Evolutionary conservation across 495 filamentous ascomycete genomes (phyloP).

Genomic region (Pyrenula massariospora): DNA sequence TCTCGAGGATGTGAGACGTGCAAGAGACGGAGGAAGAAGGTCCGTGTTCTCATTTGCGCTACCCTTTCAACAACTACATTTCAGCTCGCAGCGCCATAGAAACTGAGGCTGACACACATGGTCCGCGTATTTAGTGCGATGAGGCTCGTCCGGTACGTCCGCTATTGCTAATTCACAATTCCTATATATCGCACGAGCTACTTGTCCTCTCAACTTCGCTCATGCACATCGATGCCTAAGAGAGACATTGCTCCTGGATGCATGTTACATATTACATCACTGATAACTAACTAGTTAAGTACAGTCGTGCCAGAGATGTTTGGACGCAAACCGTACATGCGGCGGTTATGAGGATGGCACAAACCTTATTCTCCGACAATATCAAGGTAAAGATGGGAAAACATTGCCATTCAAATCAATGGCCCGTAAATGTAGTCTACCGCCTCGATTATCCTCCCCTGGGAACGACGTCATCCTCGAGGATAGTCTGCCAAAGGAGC

Average conservation of each 20-base stretch:
- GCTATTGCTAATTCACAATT: not conserved
- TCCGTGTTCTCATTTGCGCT: constrained; percentile 1
- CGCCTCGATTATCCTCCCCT: constrained; percentile 7
- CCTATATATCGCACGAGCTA: too few relatives aligned
- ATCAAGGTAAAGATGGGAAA: constrained; percentile 4
- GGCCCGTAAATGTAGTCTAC: constrained; percentile 19
- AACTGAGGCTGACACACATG: too few relatives aligned
- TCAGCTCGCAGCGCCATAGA: too few relatives aligned
- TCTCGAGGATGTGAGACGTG: constrained; percentile 21
- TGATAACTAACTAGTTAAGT: too few relatives aligned
- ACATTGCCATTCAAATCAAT: constrained; percentile 6
- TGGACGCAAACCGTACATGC: constrained; percentile 16
- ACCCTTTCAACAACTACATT: not conserved
- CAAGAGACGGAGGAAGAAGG: constrained; percentile 21
- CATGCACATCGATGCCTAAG: too few relatives aligned
- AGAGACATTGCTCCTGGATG: too few relatives aligned
- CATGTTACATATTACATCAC: too few relatives aligned
- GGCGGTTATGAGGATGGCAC: constrained; percentile 15
- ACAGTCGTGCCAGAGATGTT: constrained; percentile 20
- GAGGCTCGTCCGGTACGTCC: constrained; percentile 18
- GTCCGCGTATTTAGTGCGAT: constrained; percentile 14
- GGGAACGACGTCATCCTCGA: constrained; percentile 10
- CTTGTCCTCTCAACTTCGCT: too few relatives aligned
- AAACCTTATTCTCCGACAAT: constrained; percentile 12
- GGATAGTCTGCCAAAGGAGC: constrained; percentile 11